Evolutionary conservation across 805 yeast species (phyloP).

Genomic region (Nakazawaea peltata): DNA sequence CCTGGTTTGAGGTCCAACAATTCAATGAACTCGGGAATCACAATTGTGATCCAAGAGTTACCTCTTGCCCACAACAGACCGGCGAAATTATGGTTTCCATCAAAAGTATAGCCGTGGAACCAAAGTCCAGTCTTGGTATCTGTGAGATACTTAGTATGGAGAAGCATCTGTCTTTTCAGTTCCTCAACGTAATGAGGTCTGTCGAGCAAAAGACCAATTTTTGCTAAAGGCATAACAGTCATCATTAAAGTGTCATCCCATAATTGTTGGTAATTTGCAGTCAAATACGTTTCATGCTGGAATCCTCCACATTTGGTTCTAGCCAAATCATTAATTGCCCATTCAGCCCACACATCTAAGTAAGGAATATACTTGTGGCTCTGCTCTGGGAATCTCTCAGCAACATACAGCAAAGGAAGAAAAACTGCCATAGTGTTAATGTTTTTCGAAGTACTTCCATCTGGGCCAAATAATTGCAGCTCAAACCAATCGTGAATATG

Average conservation of each 20-base stretch:
- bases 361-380: slow-evolving; percentile 19
- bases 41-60: slow-evolving; percentile 28
- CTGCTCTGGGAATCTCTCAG: slow-evolving; percentile 15
- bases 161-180: slow-evolving; percentile 24
- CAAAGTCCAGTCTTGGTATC: slow-evolving; percentile 25
- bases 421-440: slow-evolving; percentile 29
- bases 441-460: slow-evolving; percentile 26
- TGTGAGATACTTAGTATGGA: slow-evolving; percentile 23
- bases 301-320: slow-evolving; percentile 27
- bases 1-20: slow-evolving; percentile 19
- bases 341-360: slow-evolving; percentile 26
- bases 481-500: slow-evolving; percentile 22
- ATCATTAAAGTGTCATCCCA: slow-evolving; percentile 27
- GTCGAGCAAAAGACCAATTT: slow-evolving; percentile 21
- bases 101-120: slow-evolving; percentile 26
- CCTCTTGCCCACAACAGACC: slow-evolving; percentile 29
- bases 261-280: slow-evolving; percentile 22
- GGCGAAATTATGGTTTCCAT: slow-evolving; percentile 19
- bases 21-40: slow-evolving; percentile 27
- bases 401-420: slow-evolving; percentile 22
- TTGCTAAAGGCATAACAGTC: slow-evolving; percentile 28
- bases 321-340: slow-evolving; percentile 24
- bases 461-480: slow-evolving; percentile 18
- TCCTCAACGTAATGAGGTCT: slow-evolving; percentile 26
- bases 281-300: slow-evolving; percentile 26